These are phyloP conservation scores for Monosporascus sp. DNA, from an alignment of 2,329 filamentous ascomycete genomes.

Conservation along the genomic window DNA sequence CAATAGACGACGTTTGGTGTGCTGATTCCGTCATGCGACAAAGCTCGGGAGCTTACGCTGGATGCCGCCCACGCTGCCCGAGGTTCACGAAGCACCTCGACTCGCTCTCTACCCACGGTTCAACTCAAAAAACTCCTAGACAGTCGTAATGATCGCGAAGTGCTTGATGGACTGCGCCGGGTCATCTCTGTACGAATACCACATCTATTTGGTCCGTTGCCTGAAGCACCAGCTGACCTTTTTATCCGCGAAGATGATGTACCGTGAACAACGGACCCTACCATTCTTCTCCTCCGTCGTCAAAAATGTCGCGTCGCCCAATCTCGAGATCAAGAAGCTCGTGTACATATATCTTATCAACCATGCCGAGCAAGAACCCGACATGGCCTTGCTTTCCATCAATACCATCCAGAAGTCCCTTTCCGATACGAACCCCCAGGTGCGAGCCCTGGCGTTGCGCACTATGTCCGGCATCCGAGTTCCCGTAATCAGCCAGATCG, in stretches of 20 bases:
- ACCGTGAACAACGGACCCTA: constrained; percentile 78
- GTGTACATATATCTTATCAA: constrained; percentile 98
- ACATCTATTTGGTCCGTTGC: background rate
- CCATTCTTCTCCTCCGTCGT: constrained; percentile 97
- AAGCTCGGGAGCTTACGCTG: constrained; percentile 92
- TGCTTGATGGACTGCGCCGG: constrained; percentile 83
- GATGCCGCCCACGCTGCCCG: constrained; percentile 91
- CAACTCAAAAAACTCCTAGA: constrained; percentile 95
- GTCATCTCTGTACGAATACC: constrained; percentile 70
- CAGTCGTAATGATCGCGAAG: constrained; percentile 86
- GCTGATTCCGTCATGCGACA: constrained; percentile 8
- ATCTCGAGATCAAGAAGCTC: constrained; percentile 92
- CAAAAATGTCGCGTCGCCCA: constrained; percentile 94
- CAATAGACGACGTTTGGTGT: constrained; percentile 4
- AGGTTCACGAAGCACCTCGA: constrained; percentile 50
- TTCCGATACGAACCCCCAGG: constrained; percentile 83
- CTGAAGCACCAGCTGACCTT: constrained; percentile 6
- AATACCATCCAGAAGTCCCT: constrained; percentile 98
- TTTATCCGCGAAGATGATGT: constrained; percentile 71
- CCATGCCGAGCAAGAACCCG: constrained; percentile 92
- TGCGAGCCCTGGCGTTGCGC: constrained; percentile 84
- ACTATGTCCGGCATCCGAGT: constrained; percentile 98
- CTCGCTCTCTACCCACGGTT: constrained; percentile 63
- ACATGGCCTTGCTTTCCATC: constrained; percentile 91
- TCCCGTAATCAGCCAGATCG: constrained; percentile 95